Base-by-base conservation (phyloP, 1,284 basidiomycete species). In the Ustilago nuda region DNA sequence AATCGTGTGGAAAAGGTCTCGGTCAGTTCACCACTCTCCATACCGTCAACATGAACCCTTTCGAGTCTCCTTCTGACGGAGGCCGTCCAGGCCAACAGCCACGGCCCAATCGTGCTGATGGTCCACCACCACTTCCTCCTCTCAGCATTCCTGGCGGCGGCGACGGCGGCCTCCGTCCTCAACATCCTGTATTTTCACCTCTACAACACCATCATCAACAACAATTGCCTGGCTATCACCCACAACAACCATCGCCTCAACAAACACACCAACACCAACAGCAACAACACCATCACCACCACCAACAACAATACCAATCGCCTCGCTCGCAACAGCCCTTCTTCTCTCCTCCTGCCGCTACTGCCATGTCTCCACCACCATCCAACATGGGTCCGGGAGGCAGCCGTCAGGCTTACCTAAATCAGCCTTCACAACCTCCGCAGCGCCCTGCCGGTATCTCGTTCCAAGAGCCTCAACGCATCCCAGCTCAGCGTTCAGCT, bases 381-480 rank as follows among this genome's bases (percentile, higher is more conserved):
- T 19, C 43, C 43, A 45, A 56, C 56, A 54, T 56, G 37, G 56
- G 39, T 12, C 61, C 61, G 12, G 58, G 61, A 17, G 58, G 68
- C 53, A 65, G 61, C 61, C 57, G 64, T 36, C 55, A 65, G 23
- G 65, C 66, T 1, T 68, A 75, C 57, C 13, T 57, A 43, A 61
- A n/a, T 56, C 23, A 35, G 17, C 56, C 64, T 32, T 15, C 56
- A 7, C 72, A 51, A 11, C 27, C 59, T 30, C n/a, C 35, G 8
- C 60, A 61, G 37, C 67, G 74, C 12, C 62, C 63, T 12, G 39
- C 61, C 19, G 69, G 69, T 32, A 78, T 82, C 66, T 82, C 80
- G n/a, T 82, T 82, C 58, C 80, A 81, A 54, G 78, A 79, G 37
- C 79, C 73, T 8, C 66, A 70, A 39, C 67, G 80, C 33, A 54